Evolutionary conservation across 495 filamentous ascomycete species (phyloP).

Genomic region (Hypoxylon subgilvum): DNA sequence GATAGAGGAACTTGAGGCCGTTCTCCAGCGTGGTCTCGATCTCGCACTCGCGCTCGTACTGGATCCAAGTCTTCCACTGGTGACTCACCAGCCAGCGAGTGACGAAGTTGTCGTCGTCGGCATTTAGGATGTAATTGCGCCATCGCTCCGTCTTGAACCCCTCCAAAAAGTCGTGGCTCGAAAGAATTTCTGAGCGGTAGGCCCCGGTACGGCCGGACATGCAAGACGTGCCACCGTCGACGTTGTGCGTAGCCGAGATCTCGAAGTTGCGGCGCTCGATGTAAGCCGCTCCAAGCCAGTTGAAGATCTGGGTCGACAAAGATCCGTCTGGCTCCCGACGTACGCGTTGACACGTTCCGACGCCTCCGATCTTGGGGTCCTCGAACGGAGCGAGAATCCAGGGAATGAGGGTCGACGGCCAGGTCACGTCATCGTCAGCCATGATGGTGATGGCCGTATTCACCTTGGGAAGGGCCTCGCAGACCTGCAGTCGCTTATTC

Average conservation of each 20-base stretch:
- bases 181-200: slow-evolving; percentile 55
- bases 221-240: slow-evolving; percentile 63
- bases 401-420: slow-evolving; percentile 54
- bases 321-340: slow-evolving; percentile 42
- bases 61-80: slow-evolving; percentile 66
- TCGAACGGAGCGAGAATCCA: slow-evolving; percentile 60
- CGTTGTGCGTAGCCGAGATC: slow-evolving; percentile 56
- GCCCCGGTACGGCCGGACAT: slow-evolving; percentile 61
- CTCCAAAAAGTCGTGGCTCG: slow-evolving; percentile 51
- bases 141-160: slow-evolving; percentile 65
- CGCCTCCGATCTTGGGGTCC: slow-evolving; percentile 56
- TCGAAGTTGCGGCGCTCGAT: slow-evolving; percentile 66
- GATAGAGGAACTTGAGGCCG: slow-evolving; percentile 61
- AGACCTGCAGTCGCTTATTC: slow-evolving; percentile 58
- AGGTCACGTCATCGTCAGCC: slow-evolving; percentile 63
- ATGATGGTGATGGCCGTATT: slow-evolving; percentile 55
- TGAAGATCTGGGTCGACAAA: slow-evolving; percentile 49
- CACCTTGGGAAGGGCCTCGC: slow-evolving; percentile 47
- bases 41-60: slow-evolving; percentile 62
- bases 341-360: slow-evolving; percentile 60
- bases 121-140: slow-evolving; percentile 58
- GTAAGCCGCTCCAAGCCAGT: slow-evolving; percentile 60
- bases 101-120: slow-evolving; percentile 74
- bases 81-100: slow-evolving; percentile 65
- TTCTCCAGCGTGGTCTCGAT: slow-evolving; percentile 67